A percentile compares a stretch with the other conserved stretches of the same genome.
These are phyloP conservation scores for Dothidotthia symphoricarpi DNA, from an alignment of 2,329 filamentous ascomycete species.

Conservation along the genomic window DNA sequence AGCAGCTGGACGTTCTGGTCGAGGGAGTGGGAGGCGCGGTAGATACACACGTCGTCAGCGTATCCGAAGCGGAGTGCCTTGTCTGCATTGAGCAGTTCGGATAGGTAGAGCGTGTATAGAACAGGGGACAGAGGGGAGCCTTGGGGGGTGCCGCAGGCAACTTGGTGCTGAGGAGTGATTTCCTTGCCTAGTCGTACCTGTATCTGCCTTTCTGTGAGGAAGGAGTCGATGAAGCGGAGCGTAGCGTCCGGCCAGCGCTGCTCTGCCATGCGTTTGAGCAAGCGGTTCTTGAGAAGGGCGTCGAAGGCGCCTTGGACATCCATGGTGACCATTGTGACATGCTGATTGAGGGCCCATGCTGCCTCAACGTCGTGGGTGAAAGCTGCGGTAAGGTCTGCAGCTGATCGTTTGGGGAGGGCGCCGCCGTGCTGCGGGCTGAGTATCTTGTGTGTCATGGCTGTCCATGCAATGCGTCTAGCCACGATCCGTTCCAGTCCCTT, in stretches of 20 bases:
- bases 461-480: slow-evolving; percentile 2
- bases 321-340: slow-evolving; percentile 6
- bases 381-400: not conserved
- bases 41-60: not conserved
- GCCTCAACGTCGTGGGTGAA: slow-evolving; percentile 4
- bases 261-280: slow-evolving; percentile 4
- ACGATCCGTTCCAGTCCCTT: slow-evolving; percentile 7
- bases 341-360: not conserved
- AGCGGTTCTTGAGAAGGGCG: slow-evolving; percentile 6
- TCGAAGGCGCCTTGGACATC: slow-evolving; percentile 7
- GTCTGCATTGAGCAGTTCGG: slow-evolving; percentile 1
- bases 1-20: slow-evolving; percentile 5
- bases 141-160: slow-evolving; percentile 3
- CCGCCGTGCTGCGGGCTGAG: slow-evolving; percentile 5
- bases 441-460: slow-evolving; percentile 3
- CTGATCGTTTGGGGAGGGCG: slow-evolving; percentile 5
- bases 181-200: slow-evolving; percentile 1
- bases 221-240: not conserved
- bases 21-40: not conserved
- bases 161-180: not conserved
- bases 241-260: not conserved
- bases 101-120: slow-evolving; percentile 6
- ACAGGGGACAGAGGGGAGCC: slow-evolving; percentile 1
- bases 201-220: slow-evolving; percentile 1
- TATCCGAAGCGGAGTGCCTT: not conserved